Conservation (phyloP, 495 filamentous ascomycete genomes). For the Haplographium delicatum region DNA sequence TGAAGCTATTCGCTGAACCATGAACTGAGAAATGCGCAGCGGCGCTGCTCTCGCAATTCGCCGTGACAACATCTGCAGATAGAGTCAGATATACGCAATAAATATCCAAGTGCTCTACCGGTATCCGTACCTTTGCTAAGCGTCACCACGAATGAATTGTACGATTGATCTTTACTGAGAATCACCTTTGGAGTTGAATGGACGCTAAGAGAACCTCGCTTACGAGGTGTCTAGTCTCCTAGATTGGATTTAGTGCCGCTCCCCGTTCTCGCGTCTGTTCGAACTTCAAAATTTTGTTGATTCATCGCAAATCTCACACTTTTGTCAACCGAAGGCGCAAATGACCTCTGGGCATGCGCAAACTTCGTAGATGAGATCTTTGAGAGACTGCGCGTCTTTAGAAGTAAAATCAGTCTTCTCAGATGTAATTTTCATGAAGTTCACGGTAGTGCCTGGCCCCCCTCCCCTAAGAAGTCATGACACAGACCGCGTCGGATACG, state of each 20-base stretch:
- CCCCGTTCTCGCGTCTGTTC: background rate
- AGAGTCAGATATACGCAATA: slow-evolving; percentile 2
- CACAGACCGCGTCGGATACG: slow-evolving; percentile 25
- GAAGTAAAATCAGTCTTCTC: slow-evolving; percentile 58
- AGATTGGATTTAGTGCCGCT: too few relatives aligned
- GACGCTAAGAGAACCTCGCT: too few relatives aligned
- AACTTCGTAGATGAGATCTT: slow-evolving; percentile 50
- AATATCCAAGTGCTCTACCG: background rate
- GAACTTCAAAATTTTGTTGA: slow-evolving; percentile 1
- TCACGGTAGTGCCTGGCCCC: slow-evolving; percentile 44
- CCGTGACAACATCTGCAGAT: slow-evolving; percentile 59
- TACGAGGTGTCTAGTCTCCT: too few relatives aligned
- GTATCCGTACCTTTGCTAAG: slow-evolving; percentile 3
- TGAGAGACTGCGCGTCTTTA: slow-evolving; percentile 50
- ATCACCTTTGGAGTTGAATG: background rate
- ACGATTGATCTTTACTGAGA: background rate
- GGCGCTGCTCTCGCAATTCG: slow-evolving; percentile 47
- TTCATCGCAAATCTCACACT: slow-evolving; percentile 16
- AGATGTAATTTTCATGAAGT: slow-evolving; percentile 61
- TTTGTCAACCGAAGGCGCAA: slow-evolving; percentile 35
- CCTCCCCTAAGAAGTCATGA: slow-evolving; percentile 23
- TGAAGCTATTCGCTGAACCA: slow-evolving; percentile 40
- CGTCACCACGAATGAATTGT: slow-evolving; percentile 3
- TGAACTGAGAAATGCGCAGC: slow-evolving; percentile 44
- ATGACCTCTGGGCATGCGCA: slow-evolving; percentile 52